phyloP scores from a whole-genome alignment of 495 filamentous ascomycete species.

The Clohesyomyces aquaticus region DNA sequence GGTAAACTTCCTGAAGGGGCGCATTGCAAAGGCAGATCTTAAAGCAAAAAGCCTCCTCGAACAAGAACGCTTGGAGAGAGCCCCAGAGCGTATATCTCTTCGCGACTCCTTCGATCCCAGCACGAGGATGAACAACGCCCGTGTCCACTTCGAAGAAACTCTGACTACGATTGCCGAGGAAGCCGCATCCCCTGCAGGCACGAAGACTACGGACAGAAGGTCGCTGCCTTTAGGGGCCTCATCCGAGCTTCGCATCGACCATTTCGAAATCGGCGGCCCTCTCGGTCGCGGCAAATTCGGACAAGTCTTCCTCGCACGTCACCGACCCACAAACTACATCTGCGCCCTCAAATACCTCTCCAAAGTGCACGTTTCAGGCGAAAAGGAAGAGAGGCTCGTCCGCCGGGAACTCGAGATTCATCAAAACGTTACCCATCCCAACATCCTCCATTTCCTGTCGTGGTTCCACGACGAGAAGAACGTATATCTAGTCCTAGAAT shows the following conservation, averaged over 20 bases:
- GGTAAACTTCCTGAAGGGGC: too few species aligned
- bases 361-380: constrained; percentile 10
- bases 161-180: too few species aligned
- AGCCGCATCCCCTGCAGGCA: neutral
- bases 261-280: constrained; percentile 26
- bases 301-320: constrained; percentile 23
- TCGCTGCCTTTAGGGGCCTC: constrained; percentile 32
- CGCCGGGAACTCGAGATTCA: constrained; percentile 29
- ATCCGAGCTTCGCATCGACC: constrained; percentile 29
- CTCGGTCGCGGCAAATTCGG: constrained; percentile 34
- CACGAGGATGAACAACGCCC: too few species aligned
- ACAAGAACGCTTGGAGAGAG: too few species aligned
- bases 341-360: constrained; percentile 27
- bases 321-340: constrained; percentile 14
- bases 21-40: too few species aligned
- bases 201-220: neutral
- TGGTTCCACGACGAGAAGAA: constrained; percentile 81
- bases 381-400: constrained; percentile 27
- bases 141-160: too few species aligned
- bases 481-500: constrained; percentile 87
- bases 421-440: constrained; percentile 23
- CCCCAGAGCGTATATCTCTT: too few species aligned
- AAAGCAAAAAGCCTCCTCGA: too few species aligned
- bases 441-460: constrained; percentile 23
- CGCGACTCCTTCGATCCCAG: too few species aligned